Evolutionary conservation across 192 early-diverging fungal genomes (phyloP).

Genomic region (Gamsiella multidivaricata): DNA sequence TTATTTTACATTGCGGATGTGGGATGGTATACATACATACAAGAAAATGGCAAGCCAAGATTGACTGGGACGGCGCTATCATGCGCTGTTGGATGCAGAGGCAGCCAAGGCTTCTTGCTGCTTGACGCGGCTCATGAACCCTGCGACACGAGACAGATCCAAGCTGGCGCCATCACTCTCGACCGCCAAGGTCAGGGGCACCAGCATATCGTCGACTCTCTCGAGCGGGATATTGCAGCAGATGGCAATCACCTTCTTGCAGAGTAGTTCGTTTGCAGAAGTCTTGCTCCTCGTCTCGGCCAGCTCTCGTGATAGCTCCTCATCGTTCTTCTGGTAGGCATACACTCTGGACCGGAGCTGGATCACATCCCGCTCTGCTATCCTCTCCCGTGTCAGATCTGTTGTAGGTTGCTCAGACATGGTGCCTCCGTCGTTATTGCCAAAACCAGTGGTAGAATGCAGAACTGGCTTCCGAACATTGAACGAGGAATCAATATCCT

Average conservation of each 20-base stretch:
- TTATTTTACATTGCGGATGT: too few relatives aligned
- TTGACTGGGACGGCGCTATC: too few relatives aligned
- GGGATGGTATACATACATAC: too few relatives aligned
- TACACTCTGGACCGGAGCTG: slow-evolving; percentile 50
- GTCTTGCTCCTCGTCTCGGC: slow-evolving; percentile 62
- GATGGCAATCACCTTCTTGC: slow-evolving; percentile 84
- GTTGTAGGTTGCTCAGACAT: not conserved
- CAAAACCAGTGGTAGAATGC: not conserved
- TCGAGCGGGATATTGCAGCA: slow-evolving; percentile 86
- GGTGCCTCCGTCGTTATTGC: slow-evolving; percentile 2
- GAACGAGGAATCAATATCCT: slow-evolving; percentile 38
- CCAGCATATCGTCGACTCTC: slow-evolving; percentile 82
- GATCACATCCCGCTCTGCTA: slow-evolving; percentile 44
- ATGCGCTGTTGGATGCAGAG: too few relatives aligned
- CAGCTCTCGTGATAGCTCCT: slow-evolving; percentile 68
- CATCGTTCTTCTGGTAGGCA: slow-evolving; percentile 54
- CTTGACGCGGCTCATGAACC: slow-evolving; percentile 61
- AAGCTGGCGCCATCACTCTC: slow-evolving; percentile 74
- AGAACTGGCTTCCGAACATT: slow-evolving; percentile 15
- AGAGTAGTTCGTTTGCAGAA: slow-evolving; percentile 78
- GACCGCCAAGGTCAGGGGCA: slow-evolving; percentile 79
- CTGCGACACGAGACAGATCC: slow-evolving; percentile 57
- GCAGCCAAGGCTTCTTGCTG: slow-evolving; percentile 34
- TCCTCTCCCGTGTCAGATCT: slow-evolving; percentile 21
- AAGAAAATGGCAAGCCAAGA: too few relatives aligned